phyloP scores from a whole-genome alignment of 2,329 filamentous ascomycete species.

The Akanthomyces dipterigenus region DNA sequence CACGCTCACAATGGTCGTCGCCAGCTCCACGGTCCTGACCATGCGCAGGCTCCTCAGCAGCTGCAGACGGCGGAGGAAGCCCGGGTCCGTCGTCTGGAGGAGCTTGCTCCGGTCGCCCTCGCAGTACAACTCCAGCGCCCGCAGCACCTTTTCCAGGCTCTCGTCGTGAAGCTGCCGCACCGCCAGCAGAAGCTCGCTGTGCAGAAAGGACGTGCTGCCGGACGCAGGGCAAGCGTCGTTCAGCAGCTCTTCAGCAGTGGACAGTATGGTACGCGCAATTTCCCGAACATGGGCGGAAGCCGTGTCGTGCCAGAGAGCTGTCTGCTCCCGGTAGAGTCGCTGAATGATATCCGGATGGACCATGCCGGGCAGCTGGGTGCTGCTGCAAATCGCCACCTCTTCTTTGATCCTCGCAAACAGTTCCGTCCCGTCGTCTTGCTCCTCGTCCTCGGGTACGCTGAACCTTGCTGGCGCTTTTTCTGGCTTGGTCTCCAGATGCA shows the following conservation, averaged over 20 bases:
- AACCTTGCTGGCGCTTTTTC: no score
- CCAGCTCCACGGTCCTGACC: neutral
- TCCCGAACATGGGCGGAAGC: constrained; percentile 19
- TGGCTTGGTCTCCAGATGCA: neutral
- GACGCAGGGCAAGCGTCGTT: constrained; percentile 13
- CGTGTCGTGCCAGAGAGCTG: constrained; percentile 24
- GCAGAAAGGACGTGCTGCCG: constrained; percentile 13
- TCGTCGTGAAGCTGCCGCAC: neutral
- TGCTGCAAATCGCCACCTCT: constrained; percentile 22
- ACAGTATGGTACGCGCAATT: constrained; percentile 15
- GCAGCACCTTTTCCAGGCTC: constrained; percentile 9
- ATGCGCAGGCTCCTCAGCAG: constrained; percentile 19
- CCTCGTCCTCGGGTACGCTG: neutral
- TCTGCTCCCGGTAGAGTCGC: constrained; percentile 25
- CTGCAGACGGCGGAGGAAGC: constrained; percentile 18
- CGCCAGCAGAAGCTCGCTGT: constrained; percentile 12
- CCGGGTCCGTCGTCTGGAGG: constrained; percentile 19
- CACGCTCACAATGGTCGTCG: neutral
- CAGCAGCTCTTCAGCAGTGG: constrained; percentile 17
- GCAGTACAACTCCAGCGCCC: constrained; percentile 8
- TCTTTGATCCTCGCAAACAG: neutral
- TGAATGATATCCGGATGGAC: constrained; percentile 26
- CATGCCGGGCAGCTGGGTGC: constrained; percentile 26
- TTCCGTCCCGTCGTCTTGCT: neutral
- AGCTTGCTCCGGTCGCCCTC: constrained; percentile 13